Conservation (phyloP, 345 rosid species). For the Rhizophora mangle region DNA sequence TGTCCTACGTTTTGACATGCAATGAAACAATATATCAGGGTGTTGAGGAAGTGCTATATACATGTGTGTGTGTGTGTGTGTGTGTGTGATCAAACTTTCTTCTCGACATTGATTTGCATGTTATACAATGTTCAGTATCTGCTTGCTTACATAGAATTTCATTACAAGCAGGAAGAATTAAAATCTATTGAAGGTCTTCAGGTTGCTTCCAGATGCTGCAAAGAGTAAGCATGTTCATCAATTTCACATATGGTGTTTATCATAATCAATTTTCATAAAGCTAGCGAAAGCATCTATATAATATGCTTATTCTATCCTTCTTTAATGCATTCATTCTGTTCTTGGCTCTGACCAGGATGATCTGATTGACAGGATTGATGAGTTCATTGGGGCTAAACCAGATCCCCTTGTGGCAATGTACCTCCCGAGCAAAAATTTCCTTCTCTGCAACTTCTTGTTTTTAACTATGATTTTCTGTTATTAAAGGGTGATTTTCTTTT, state of each 20-base stretch:
- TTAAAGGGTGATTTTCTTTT: neutral
- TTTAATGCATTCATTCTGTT: neutral
- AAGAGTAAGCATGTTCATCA: constrained; percentile 32
- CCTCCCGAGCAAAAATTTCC: neutral
- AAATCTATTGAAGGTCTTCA: constrained; percentile 31
- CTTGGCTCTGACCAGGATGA: neutral
- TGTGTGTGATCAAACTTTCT: too few species aligned
- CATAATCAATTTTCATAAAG: too few species aligned
- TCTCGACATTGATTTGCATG: too few species aligned
- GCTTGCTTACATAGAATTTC: neutral
- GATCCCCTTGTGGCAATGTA: constrained; percentile 43
- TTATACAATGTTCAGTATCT: neutral
- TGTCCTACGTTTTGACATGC: too few species aligned
- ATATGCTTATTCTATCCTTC: too few species aligned
- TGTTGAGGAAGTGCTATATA: neutral
- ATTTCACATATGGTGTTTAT: neutral
- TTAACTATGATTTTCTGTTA: neutral
- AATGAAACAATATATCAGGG: neutral
- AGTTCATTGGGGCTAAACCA: constrained; percentile 30
- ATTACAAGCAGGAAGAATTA: constrained; percentile 35
- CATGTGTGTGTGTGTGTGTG: too few species aligned
- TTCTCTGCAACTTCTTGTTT: neutral
- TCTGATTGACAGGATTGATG: constrained; percentile 37
- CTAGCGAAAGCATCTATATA: too few species aligned
- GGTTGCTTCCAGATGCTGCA: constrained; percentile 40